phyloP scores from a whole-genome alignment of 2,329 filamentous ascomycete species.

The Sporothrix dimorphospora region DNA sequence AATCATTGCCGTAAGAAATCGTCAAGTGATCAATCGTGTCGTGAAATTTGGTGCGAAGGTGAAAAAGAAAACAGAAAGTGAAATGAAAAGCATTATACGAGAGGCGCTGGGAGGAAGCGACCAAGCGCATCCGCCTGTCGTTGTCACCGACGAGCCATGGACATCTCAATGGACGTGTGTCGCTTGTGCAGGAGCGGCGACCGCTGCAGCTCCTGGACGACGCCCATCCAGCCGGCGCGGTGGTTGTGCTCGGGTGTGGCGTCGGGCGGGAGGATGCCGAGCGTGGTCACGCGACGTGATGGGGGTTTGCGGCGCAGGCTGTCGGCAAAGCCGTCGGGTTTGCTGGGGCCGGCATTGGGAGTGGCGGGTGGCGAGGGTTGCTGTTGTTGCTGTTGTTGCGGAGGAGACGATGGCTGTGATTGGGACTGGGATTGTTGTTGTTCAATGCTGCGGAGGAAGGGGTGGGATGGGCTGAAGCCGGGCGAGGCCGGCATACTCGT shows the following conservation, averaged over 20 bases:
- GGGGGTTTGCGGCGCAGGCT: conserved; percentile 52
- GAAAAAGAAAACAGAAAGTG: not conserved
- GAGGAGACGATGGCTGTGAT: not conserved
- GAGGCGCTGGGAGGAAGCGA: not conserved
- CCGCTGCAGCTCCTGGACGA: conserved; percentile 64
- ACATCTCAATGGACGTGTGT: conserved; percentile 63
- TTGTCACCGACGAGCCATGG: conserved; percentile 46
- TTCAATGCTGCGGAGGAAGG: conserved; percentile 25
- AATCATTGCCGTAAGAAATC: not conserved
- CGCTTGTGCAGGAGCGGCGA: conserved; percentile 64
- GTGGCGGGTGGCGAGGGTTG: conserved; percentile 13
- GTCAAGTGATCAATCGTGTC: not conserved
- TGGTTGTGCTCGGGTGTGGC: conserved; percentile 53
- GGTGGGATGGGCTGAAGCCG: conserved; percentile 19
- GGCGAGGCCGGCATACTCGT: conserved; percentile 15
- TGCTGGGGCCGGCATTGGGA: conserved; percentile 33
- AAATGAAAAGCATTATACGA: conserved; percentile 3
- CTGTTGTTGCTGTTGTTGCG: conserved; percentile 3
- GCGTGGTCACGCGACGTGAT: conserved; percentile 57
- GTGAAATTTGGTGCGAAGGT: not conserved
- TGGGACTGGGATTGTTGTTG: conserved; percentile 4
- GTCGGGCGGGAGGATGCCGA: conserved; percentile 45
- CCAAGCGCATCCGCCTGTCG: not conserved
- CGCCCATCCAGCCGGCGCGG: conserved; percentile 63
- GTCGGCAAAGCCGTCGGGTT: conserved; percentile 50